Conservation (phyloP, 192 early-diverging fungal genomes). For the Podila minutissima region DNA sequence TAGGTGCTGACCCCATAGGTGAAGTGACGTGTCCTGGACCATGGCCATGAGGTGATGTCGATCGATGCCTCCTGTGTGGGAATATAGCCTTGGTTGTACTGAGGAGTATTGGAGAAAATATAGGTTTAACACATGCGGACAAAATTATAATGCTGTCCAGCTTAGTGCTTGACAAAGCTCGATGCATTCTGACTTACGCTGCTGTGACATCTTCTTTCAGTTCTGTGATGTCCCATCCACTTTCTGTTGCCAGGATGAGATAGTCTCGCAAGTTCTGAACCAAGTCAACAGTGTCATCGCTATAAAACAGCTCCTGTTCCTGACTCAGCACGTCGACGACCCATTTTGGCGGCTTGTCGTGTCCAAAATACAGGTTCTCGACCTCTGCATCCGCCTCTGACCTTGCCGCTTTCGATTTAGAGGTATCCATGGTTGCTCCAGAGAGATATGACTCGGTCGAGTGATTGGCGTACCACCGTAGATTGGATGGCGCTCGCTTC, state of each 20-base stretch:
- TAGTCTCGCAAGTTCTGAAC: slow-evolving; percentile 23
- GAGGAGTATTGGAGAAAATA: not conserved
- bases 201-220: slow-evolving; percentile 34
- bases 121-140: not conserved
- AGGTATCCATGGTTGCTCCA: slow-evolving; percentile 14
- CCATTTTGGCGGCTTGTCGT: slow-evolving; percentile 34
- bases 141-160: no score
- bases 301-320: slow-evolving; percentile 23
- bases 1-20: slow-evolving; percentile 1
- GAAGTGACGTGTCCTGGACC: slow-evolving; percentile 3
- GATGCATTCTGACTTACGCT: slow-evolving; percentile 15
- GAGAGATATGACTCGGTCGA: slow-evolving; percentile 30
- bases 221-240: slow-evolving; percentile 39
- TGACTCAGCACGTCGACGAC: slow-evolving; percentile 14
- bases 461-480: slow-evolving; percentile 35
- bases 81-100: slow-evolving; percentile 11
- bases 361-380: slow-evolving; percentile 17
- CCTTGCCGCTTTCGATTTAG: not conserved
- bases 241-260: slow-evolving; percentile 21
- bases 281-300: slow-evolving; percentile 42
- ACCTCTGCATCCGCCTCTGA: slow-evolving; percentile 12
- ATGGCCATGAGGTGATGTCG: slow-evolving; percentile 24
- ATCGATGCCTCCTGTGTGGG: slow-evolving; percentile 19
- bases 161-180: not conserved
- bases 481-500: slow-evolving; percentile 43